phyloP scores from a whole-genome alignment of 148 eudicot genomes.

The Vaccinium vitisidaea region DNA sequence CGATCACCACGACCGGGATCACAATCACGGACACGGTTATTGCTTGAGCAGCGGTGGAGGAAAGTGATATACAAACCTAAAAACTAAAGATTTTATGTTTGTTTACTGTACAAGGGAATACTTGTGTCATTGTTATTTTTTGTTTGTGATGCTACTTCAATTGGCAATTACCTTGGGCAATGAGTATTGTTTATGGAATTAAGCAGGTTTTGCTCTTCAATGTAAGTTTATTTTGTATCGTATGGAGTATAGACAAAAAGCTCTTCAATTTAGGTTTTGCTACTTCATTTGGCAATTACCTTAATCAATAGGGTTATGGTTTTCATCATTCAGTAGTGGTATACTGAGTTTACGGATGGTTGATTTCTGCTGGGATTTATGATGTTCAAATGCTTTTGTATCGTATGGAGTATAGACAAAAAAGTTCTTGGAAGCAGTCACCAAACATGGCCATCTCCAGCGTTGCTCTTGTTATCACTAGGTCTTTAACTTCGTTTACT shows the following conservation, averaged over 20 bases:
- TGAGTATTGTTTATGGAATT: background rate
- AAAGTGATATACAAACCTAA: too few relatives aligned
- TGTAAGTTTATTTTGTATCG: background rate
- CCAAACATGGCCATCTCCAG: background rate
- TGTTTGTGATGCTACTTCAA: too few relatives aligned
- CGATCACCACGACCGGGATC: too few relatives aligned
- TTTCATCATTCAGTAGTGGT: background rate
- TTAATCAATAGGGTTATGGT: background rate
- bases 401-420: background rate
- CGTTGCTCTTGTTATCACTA: background rate
- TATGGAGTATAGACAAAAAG: too few relatives aligned
- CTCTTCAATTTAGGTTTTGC: too few relatives aligned
- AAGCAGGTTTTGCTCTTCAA: background rate
- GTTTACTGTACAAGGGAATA: background rate
- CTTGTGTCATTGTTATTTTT: background rate
- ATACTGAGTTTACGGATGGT: background rate
- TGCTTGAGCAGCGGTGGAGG: too few relatives aligned
- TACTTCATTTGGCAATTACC: too few relatives aligned
- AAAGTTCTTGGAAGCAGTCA: background rate
- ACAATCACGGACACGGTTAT: too few relatives aligned
- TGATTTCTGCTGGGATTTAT: background rate
- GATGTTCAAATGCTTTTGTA: background rate
- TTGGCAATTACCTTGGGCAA: background rate
- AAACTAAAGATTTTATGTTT: background rate
- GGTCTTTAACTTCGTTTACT: background rate